A percentile compares a stretch with the other conserved stretches of the same genome.
Evolutionary conservation across 768 basidiomycete species (phyloP).

Genomic region (Hemileccinum impolitum): DNA sequence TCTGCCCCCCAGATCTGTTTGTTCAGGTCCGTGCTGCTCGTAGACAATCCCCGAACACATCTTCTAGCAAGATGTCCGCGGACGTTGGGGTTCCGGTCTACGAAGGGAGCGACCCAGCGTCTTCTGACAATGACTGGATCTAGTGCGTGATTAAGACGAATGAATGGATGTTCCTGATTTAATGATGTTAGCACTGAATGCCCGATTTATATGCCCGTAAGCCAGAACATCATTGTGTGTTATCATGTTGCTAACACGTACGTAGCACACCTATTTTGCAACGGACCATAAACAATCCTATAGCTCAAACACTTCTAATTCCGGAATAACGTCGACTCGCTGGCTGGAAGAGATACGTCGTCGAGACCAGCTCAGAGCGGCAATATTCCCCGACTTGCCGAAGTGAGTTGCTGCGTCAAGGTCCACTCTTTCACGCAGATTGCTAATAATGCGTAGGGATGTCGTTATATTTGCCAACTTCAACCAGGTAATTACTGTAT

Average conservation of each 20-base stretch:
- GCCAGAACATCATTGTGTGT: slow-evolving; percentile 4
- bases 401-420: slow-evolving; percentile 27
- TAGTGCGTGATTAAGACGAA: slow-evolving; percentile 35
- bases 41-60: slow-evolving; percentile 2
- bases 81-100: slow-evolving; percentile 34
- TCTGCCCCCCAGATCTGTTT: slow-evolving; percentile 41
- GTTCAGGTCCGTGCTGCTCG: slow-evolving; percentile 30
- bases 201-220: slow-evolving; percentile 45
- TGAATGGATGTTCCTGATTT: neutral
- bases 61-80: slow-evolving; percentile 1
- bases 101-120: slow-evolving; percentile 42
- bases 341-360: slow-evolving; percentile 41
- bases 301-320: slow-evolving; percentile 14
- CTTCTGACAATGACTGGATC: slow-evolving; percentile 35
- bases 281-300: slow-evolving; percentile 50
- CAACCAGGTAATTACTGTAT: slow-evolving; percentile 39
- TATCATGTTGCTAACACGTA: neutral
- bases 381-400: slow-evolving; percentile 43
- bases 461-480: slow-evolving; percentile 51
- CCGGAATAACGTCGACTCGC: slow-evolving; percentile 16
- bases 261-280: slow-evolving; percentile 46
- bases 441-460: slow-evolving; percentile 28
- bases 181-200: slow-evolving; percentile 37
- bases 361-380: slow-evolving; percentile 35
- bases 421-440: neutral